Evolutionary conservation across 257 asterid species (phyloP).

Genomic region (Thymus quinquecostatus): DNA sequence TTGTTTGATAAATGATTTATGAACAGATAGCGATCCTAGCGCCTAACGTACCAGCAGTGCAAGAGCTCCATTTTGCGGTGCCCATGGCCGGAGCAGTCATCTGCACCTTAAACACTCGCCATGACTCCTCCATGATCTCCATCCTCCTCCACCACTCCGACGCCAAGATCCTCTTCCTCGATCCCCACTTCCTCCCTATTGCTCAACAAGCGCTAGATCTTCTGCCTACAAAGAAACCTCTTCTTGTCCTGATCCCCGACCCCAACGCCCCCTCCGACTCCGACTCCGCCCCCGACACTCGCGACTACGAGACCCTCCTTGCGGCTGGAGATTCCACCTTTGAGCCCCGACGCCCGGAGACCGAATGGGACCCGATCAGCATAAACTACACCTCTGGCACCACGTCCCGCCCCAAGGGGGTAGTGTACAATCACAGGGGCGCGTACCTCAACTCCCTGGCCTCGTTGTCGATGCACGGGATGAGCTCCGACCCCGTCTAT

Average conservation of each 20-base stretch:
- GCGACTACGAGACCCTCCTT: slow-evolving; percentile 48
- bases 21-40: slow-evolving; percentile 57
- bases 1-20: background rate
- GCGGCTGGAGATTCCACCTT: slow-evolving; percentile 42
- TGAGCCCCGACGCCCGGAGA: slow-evolving; percentile 31
- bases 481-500: slow-evolving; percentile 47
- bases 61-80: slow-evolving; percentile 67
- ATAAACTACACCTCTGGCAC: slow-evolving; percentile 68
- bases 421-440: slow-evolving; percentile 59
- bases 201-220: slow-evolving; percentile 45
- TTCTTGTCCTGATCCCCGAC: slow-evolving; percentile 42
- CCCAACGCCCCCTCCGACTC: slow-evolving; percentile 17
- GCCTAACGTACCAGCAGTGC: slow-evolving; percentile 64
- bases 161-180: slow-evolving; percentile 58
- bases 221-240: slow-evolving; percentile 34
- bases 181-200: slow-evolving; percentile 44
- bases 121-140: slow-evolving; percentile 54
- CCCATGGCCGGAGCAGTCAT: slow-evolving; percentile 69
- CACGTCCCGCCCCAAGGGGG: slow-evolving; percentile 64
- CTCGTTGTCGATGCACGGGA: slow-evolving; percentile 44
- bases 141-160: slow-evolving; percentile 57
- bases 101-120: slow-evolving; percentile 60
- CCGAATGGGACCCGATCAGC: slow-evolving; percentile 64
- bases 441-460: slow-evolving; percentile 57
- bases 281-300: background rate